Conservation (phyloP, 306 rosid species). For the Dryas alaskensis region DNA sequence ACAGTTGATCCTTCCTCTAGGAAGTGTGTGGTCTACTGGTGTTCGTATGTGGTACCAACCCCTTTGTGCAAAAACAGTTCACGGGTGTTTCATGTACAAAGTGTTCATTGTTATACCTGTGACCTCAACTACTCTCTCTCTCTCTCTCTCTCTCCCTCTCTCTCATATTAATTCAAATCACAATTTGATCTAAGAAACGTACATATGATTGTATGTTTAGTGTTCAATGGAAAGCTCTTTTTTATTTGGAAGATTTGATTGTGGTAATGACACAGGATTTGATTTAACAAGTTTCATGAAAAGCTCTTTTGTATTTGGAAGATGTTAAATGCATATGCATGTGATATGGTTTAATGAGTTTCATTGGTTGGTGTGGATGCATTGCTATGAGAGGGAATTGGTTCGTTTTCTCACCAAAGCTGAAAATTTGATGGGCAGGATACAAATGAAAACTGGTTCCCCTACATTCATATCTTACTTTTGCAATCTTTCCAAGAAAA, state of each 20-base stretch:
- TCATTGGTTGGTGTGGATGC: slow-evolving; percentile 4
- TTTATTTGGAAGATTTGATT: neutral
- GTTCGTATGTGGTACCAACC: slow-evolving; percentile 11
- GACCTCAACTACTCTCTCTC: neutral
- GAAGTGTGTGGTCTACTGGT: slow-evolving; percentile 3
- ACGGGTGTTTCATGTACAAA: slow-evolving; percentile 3
- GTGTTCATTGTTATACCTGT: neutral
- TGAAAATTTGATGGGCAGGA: neutral
- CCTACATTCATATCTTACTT: no score
- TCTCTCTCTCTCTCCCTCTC: neutral
- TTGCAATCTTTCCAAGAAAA: no score
- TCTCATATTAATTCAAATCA: neutral
- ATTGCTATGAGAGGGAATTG: neutral
- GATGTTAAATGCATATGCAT: neutral
- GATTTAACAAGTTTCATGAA: neutral
- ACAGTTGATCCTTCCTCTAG: neutral
- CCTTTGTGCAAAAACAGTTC: slow-evolving; percentile 12
- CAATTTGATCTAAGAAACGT: neutral
- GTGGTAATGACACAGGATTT: neutral
- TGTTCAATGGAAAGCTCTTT: neutral
- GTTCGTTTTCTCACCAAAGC: neutral
- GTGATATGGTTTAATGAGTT: neutral
- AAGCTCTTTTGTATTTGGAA: neutral
- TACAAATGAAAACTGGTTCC: no score
- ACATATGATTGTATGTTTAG: neutral